Base-by-base conservation (phyloP, 1,139 yeast species). In the Geotrichum klebahnii region DNA sequence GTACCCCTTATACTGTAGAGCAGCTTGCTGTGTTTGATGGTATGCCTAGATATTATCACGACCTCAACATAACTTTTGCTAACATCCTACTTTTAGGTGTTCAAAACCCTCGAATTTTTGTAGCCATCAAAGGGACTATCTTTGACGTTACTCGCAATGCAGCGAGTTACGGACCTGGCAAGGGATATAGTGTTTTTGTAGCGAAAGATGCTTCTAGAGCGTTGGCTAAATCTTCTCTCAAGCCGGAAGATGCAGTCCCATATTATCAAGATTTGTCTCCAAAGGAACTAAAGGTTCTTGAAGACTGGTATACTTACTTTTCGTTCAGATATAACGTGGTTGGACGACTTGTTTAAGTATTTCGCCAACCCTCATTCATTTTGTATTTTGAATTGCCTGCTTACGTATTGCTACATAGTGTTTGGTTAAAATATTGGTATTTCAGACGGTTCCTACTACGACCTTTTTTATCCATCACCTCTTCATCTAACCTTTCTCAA, bases 281-380 rank as follows among this genome's bases (percentile, higher is more conserved):
- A 6, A 38, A 37, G 17, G 38, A 45, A 19, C 32, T 38, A 8
- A 83, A 81, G 55, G 79, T 90, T 1, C 73, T 92, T 61, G 80
- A 86, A 53, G 86, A 84, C 49, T 92, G 98, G 98, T 90, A 79
- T 61, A 79, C 79, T 50, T 92, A 82, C 67, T 92, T 90, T 65
- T 80, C 77, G 54, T 80, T 79, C 62, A 86, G 75, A 33, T 92
- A 76, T 69, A 64, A 82, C 78, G 82, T 69, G 36, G 67, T 68
- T 31, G 73, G 73, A 4, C 45, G 28, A n/a, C 26, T 46, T 5
- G 46, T 46, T 10, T 39, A 14, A 38, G 12, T 20, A 16, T 14
- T 36, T 17, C 14, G 3, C 36, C 36, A n/a, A n/a, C n/a, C n/a
- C n/a, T n/a, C n/a, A n/a, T n/a, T n/a, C n/a, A n/a, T n/a, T n/a